phyloP scores from a whole-genome alignment of 2,329 filamentous ascomycete species.

The Tolypocladium pustulatum region DNA sequence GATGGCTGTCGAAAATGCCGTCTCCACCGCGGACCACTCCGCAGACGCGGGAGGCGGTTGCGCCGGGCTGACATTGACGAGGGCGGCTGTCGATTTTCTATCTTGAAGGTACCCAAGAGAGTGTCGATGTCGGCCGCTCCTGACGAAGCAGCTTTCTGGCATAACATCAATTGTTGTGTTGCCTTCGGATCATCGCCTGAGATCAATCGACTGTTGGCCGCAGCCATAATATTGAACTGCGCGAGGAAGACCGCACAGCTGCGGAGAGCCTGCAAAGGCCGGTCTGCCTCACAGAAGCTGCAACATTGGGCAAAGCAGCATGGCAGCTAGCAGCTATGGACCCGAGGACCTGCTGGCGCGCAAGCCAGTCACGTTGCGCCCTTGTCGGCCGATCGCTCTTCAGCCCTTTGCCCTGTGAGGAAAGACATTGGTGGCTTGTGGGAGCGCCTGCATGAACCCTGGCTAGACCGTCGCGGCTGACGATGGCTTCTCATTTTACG shows the following conservation, averaged over 20 bases:
- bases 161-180: not conserved
- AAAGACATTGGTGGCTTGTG: not conserved
- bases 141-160: not conserved
- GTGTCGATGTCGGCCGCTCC: not conserved
- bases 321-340: too few relatives aligned
- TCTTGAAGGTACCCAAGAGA: not conserved
- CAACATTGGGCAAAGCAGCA: not conserved
- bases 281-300: not conserved
- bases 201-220: not conserved
- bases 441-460: not conserved
- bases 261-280: not conserved
- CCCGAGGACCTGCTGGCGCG: not conserved
- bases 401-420: not conserved
- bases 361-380: not conserved
- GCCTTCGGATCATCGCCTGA: not conserved
- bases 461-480: slow-evolving; percentile 1
- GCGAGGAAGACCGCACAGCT: not conserved
- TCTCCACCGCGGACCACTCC: not conserved
- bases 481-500: not conserved
- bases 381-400: not conserved
- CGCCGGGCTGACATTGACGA: not conserved
- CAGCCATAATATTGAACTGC: not conserved
- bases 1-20: not conserved
- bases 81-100: not conserved
- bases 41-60: not conserved